These are phyloP conservation scores for Exophiala calicioides DNA, from an alignment of 2,329 filamentous ascomycete genomes.

Conservation along the genomic window DNA sequence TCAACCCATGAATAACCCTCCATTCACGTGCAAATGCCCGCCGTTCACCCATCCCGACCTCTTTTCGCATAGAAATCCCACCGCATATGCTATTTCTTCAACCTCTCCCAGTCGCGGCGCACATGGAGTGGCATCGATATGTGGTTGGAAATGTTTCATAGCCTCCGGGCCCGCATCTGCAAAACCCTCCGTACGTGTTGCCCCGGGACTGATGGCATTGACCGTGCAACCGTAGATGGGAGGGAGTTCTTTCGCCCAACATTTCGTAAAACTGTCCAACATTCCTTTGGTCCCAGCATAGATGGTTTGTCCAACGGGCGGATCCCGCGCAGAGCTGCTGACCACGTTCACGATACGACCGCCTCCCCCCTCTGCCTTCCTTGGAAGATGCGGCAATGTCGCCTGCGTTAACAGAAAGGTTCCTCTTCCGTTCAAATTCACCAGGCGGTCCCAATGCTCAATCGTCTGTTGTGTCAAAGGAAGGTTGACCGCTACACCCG, in stretches of 20 bases:
- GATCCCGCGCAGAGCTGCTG: constrained; percentile 9
- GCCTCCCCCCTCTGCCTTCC: constrained; percentile 11
- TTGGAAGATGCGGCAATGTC: constrained; percentile 35
- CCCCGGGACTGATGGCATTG: constrained; percentile 35
- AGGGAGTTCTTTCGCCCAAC: constrained; percentile 43
- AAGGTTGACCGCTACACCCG: constrained; percentile 8
- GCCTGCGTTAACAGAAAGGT: constrained; percentile 45
- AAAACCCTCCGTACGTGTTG: constrained; percentile 34
- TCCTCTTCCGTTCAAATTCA: constrained; percentile 51
- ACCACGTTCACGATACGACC: constrained; percentile 45
- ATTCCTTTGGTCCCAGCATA: constrained; percentile 54
- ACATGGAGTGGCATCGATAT: constrained; percentile 49
- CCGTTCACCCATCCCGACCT: constrained; percentile 53
- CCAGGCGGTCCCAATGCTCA: constrained; percentile 45
- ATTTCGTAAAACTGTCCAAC: constrained; percentile 49
- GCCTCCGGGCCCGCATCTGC: constrained; percentile 42
- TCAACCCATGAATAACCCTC: constrained; percentile 34
- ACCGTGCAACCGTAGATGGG: constrained; percentile 35
- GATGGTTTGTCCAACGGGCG: constrained; percentile 37
- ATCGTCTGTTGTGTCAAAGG: constrained; percentile 38
- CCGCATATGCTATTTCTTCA: constrained; percentile 51
- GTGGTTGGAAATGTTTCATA: constrained; percentile 46
- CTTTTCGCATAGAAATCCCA: constrained; percentile 49
- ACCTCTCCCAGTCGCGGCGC: constrained; percentile 46
- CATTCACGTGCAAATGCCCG: constrained; percentile 38